Percentiles rank a stretch among this genome's conserved stretches.
phyloP scores from a whole-genome alignment of 208 protist genomes.

The Leishmania aethiopica region DNA sequence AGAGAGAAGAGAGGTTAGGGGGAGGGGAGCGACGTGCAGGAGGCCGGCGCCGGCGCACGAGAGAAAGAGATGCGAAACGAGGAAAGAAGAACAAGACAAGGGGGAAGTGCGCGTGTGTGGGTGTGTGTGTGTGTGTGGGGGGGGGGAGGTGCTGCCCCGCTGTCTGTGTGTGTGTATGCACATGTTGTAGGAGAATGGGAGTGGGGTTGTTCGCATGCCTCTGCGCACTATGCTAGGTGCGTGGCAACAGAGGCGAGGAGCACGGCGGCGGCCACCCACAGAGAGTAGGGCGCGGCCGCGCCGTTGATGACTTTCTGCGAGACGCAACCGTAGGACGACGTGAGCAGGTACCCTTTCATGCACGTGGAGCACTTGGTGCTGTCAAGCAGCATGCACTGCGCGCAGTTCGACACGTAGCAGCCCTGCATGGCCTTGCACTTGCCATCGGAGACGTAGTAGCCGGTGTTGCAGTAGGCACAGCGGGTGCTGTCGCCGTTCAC shows the following conservation, averaged over 20 bases:
- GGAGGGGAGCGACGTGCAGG: background rate
- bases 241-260: slow-evolving; percentile 2
- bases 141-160: background rate
- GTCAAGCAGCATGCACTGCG: slow-evolving; percentile 10
- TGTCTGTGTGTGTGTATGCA: slow-evolving; percentile 2
- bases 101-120: background rate
- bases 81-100: background rate
- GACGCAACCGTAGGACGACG: slow-evolving; percentile 4
- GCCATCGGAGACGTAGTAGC: slow-evolving; percentile 14
- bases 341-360: slow-evolving; percentile 4
- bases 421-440: background rate
- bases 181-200: background rate
- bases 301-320: background rate
- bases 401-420: slow-evolving; percentile 17
- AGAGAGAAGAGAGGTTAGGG: background rate
- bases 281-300: background rate
- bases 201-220: background rate
- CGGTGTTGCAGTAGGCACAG: background rate
- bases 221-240: background rate
- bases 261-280: slow-evolving; percentile 2
- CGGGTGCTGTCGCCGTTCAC: background rate
- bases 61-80: background rate
- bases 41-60: background rate
- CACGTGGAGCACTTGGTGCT: slow-evolving; percentile 17
- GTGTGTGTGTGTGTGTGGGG: background rate